Evolutionary conservation across 805 yeast species (phyloP).

Genomic region (Saccharomycopsis fodiens): DNA sequence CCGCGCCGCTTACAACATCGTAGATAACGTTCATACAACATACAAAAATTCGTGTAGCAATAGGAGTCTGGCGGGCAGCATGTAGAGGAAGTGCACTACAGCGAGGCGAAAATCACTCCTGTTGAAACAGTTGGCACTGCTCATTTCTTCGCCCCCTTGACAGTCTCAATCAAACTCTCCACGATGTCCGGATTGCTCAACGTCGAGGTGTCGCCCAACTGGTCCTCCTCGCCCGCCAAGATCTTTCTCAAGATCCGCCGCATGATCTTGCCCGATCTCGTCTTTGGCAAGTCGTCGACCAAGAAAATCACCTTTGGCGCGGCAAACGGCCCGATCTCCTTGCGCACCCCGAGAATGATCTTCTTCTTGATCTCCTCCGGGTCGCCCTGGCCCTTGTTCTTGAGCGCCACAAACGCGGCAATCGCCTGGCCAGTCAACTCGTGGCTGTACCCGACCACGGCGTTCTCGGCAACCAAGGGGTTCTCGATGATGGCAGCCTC

Average conservation of each 20-base stretch:
- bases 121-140: no score
- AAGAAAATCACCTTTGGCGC: conserved; percentile 70
- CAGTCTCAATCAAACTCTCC: conserved; percentile 52
- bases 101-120: no score
- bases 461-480: conserved; percentile 63
- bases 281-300: conserved; percentile 75
- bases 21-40: no score
- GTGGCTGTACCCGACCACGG: conserved; percentile 78
- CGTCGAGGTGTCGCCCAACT: conserved; percentile 72
- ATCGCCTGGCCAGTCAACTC: conserved; percentile 85
- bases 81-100: no score
- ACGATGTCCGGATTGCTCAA: conserved; percentile 72
- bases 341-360: conserved; percentile 61
- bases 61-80: no score
- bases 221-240: conserved; percentile 69
- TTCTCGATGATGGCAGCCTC: conserved; percentile 78
- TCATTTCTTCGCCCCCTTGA: no score
- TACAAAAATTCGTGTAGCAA: no score
- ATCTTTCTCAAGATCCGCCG: conserved; percentile 77
- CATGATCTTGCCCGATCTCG: conserved; percentile 84
- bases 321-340: conserved; percentile 80
- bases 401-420: conserved; percentile 71
- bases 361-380: conserved; percentile 50
- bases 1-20: no score
- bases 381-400: conserved; percentile 51